These are phyloP conservation scores for Linum lewisii DNA, from an alignment of 345 rosid species.

Conservation along the genomic window DNA sequence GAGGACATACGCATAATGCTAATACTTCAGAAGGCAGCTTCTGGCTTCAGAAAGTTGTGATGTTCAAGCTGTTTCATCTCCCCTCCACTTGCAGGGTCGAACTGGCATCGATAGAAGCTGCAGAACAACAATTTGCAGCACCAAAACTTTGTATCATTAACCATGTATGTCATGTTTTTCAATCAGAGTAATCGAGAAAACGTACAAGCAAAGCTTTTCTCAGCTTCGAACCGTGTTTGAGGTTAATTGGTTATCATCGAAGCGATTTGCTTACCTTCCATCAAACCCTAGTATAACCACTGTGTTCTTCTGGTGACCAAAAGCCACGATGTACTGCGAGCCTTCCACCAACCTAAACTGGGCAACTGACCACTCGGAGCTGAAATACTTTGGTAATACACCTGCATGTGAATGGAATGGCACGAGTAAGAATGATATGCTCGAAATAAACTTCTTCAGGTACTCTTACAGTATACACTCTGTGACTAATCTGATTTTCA, in stretches of 20 bases:
- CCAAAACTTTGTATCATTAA: background rate
- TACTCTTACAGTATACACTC: too few relatives aligned
- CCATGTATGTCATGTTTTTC: background rate
- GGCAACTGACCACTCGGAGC: conserved; percentile 9
- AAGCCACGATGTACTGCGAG: conserved; percentile 5
- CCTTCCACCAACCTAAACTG: conserved; percentile 8
- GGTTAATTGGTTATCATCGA: background rate
- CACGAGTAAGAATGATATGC: background rate
- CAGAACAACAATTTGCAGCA: conserved; percentile 6
- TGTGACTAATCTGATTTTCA: too few relatives aligned
- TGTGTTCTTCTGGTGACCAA: conserved; percentile 10
- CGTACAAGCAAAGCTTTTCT: too few relatives aligned
- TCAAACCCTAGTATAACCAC: conserved; percentile 6
- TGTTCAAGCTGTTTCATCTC: conserved; percentile 84
- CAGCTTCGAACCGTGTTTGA: background rate
- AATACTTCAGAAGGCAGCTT: conserved; percentile 35
- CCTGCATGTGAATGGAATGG: background rate
- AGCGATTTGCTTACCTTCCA: conserved; percentile 1
- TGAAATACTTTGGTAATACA: conserved; percentile 8
- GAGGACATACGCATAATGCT: too few relatives aligned
- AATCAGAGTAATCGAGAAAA: too few relatives aligned
- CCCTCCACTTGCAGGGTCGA: conserved; percentile 82
- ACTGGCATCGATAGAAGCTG: conserved; percentile 88
- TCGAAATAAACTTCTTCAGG: too few relatives aligned
- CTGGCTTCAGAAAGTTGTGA: conserved; percentile 78